Base-by-base conservation (phyloP, 768 basidiomycete species). In the Coprinopsis marcescibilis region DNA sequence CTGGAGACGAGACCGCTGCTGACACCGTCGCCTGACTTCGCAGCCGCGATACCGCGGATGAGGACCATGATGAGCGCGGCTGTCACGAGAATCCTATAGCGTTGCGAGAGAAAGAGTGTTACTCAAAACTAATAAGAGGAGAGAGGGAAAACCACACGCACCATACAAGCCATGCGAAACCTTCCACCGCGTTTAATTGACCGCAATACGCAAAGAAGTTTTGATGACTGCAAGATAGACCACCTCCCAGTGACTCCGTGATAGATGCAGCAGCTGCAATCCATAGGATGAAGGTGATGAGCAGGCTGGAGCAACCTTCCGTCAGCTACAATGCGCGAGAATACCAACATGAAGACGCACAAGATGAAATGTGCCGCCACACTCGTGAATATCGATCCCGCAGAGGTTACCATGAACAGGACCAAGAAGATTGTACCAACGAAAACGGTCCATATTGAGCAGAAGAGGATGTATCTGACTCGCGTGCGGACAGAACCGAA, bases 261-360 rank as follows among this genome's bases (percentile, higher is more conserved):
- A 89, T 72, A 2, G 83, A 72, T 1, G 85, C 81, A 1, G 85
- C 85, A 2, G 74, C 85, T 0, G 86, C 79, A 2, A 78, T 70
- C 88, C 88, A 91, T 50, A 88, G 70, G 29, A 89, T 70, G 85
- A 86, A 89, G 1, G 85, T 86, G 15, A 89, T 12, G 40, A 70
- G 48, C 40, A 89, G 62, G 64, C 86, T 88, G 29, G 13, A 5
- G 19, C 8, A 33, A 4, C n/a, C 33, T 26, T 48, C 17, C 7
- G 24, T 8, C 6, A 36, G 4, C 14, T 36, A 17, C 35, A 10
- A 37, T 37, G 11, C 17, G n/a, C 29, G 29, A 13, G 11, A 17
- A 52, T 40, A 24, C 26, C 37, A 45, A 25, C 19, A 30, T 29
- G 15, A 29, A 29, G 24, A 70, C 84, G 51, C 54, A 87, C 85